Percentiles rank a stretch among this genome's conserved stretches.
phyloP scores from a whole-genome alignment of 106 monocot species.

The Dioscorea dumetorum region DNA sequence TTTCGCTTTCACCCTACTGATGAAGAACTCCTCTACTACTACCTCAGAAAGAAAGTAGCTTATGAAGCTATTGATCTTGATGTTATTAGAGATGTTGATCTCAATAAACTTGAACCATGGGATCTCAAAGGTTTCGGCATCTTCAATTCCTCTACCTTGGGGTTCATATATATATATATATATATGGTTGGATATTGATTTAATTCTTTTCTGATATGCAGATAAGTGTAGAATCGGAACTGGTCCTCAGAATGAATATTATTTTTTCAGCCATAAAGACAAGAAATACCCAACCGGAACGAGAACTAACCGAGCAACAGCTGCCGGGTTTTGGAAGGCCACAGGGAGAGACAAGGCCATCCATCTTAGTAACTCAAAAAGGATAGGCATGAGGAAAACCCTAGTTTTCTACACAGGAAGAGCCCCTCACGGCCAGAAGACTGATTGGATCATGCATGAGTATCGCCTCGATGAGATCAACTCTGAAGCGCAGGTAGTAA shows the following conservation, averaged over 20 bases:
- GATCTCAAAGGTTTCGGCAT: conserved; percentile 77
- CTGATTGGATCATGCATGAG: conserved; percentile 96
- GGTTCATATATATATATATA: no score
- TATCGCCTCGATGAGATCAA: conserved; percentile 59
- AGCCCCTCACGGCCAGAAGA: conserved; percentile 85
- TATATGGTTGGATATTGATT: no score
- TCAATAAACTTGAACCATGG: conserved; percentile 97
- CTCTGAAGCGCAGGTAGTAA: conserved; percentile 36
- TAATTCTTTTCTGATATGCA: conserved; percentile 11
- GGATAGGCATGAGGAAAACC: conserved; percentile 91
- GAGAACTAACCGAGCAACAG: conserved; percentile 60
- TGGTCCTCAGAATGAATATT: conserved; percentile 69
- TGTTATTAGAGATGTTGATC: conserved; percentile 86
- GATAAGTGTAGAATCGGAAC: conserved; percentile 69
- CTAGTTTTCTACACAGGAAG: conserved; percentile 87
- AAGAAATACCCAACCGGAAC: conserved; percentile 79
- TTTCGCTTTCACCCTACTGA: conserved; percentile 87
- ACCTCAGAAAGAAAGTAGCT: conserved; percentile 91
- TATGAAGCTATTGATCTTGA: conserved; percentile 94
- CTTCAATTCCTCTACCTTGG: background rate
- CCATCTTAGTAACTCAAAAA: conserved; percentile 42
- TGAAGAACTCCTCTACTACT: conserved; percentile 93
- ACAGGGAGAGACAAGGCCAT: conserved; percentile 74
- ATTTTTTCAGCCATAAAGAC: conserved; percentile 82
- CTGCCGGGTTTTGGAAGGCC: conserved; percentile 76